Evolutionary conservation across 2,329 filamentous ascomycete species (phyloP).

Genomic region (Fusarium gaditjirri): DNA sequence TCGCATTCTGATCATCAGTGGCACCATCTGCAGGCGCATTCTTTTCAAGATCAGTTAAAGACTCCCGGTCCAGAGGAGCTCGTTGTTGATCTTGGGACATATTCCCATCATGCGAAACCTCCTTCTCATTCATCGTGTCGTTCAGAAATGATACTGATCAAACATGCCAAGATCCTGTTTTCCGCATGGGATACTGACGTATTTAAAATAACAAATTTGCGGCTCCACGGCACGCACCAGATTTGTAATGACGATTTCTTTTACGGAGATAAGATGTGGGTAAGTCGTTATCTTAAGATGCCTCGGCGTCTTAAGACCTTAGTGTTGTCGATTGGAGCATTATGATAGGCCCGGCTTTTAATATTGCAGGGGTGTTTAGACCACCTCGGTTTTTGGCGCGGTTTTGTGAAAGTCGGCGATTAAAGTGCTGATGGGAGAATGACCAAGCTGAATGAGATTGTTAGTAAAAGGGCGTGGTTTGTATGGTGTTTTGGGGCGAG

Average conservation of each 20-base stretch:
- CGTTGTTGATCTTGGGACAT: neutral
- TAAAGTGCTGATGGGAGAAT: rapidly evolving
- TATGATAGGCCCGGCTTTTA: neutral
- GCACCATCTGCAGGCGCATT: neutral
- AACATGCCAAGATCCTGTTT: neutral
- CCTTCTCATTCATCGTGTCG: neutral
- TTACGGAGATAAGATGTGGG: constrained; percentile 25
- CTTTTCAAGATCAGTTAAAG: neutral
- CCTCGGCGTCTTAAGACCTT: constrained; percentile 5
- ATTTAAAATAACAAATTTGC: neutral
- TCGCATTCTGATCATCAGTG: neutral
- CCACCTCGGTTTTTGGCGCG: neutral
- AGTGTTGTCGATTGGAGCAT: neutral
- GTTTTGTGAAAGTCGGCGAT: neutral
- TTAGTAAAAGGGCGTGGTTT: neutral
- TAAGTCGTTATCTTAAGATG: neutral
- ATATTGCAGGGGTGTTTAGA: neutral
- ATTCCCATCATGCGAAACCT: neutral
- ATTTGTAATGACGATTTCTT: constrained; percentile 26
- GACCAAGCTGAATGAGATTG: neutral
- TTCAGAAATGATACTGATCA: neutral
- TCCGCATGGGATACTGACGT: neutral
- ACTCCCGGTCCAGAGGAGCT: neutral
- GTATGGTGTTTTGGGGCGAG: neutral
- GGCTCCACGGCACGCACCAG: constrained; percentile 12